phyloP scores from a whole-genome alignment of 2,329 filamentous ascomycete species.

The Ilyonectria mors-panacis region DNA sequence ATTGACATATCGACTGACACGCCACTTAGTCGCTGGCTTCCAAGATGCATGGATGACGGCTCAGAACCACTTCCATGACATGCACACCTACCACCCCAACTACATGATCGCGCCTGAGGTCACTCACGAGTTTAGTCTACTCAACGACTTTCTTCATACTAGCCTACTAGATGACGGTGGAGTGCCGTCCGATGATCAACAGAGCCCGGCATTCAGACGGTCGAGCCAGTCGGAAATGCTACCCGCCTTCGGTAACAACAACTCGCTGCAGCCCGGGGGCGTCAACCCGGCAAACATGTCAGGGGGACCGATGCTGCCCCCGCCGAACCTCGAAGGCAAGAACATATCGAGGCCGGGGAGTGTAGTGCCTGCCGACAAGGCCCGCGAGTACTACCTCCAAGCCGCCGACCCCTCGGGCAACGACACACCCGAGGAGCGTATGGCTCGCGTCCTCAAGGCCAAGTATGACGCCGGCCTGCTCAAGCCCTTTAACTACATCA shows the following conservation, averaged over 20 bases:
- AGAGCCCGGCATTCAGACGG: slow-evolving; percentile 61
- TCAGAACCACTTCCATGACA: slow-evolving; percentile 85
- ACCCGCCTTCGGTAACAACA: slow-evolving; percentile 63
- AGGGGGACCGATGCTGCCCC: slow-evolving; percentile 63
- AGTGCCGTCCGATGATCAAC: slow-evolving; percentile 77
- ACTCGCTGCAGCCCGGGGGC: slow-evolving; percentile 44
- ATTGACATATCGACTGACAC: slow-evolving; percentile 45
- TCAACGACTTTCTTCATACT: slow-evolving; percentile 96
- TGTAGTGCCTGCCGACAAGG: slow-evolving; percentile 77
- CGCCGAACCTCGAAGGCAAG: slow-evolving; percentile 62
- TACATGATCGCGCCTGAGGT: slow-evolving; percentile 96
- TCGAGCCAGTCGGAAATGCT: slow-evolving; percentile 63
- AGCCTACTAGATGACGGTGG: slow-evolving; percentile 89
- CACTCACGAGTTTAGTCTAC: slow-evolving; percentile 94
- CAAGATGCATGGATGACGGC: slow-evolving; percentile 84
- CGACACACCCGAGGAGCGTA: slow-evolving; percentile 90
- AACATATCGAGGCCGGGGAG: slow-evolving; percentile 74
- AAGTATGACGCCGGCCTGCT: slow-evolving; percentile 97
- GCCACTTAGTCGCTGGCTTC: slow-evolving; percentile 79
- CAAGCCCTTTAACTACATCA: slow-evolving; percentile 98
- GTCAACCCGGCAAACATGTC: slow-evolving; percentile 42
- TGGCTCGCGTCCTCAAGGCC: slow-evolving; percentile 93
- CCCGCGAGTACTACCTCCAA: slow-evolving; percentile 95
- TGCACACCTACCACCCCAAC: slow-evolving; percentile 93
- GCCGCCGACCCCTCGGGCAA: slow-evolving; percentile 93